Evolutionary conservation across 2,329 filamentous ascomycete genomes (phyloP).

Genomic region (Sarocladium brachiariae): DNA sequence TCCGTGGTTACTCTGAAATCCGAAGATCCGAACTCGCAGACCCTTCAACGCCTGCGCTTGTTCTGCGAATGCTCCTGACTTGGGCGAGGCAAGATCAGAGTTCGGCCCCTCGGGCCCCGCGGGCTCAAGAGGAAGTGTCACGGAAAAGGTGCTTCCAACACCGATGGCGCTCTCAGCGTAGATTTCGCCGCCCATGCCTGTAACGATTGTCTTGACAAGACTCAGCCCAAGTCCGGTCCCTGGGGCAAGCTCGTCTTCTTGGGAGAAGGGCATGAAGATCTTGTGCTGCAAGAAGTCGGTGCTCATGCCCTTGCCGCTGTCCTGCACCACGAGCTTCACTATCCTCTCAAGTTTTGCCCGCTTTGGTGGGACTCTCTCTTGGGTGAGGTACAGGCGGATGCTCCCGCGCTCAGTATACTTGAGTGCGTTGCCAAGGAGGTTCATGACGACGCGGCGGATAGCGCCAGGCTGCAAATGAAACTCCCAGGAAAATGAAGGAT

Average conservation of each 20-base stretch:
- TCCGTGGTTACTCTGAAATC: conserved; percentile 14
- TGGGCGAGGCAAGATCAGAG: not conserved
- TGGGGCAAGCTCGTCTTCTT: conserved; percentile 54
- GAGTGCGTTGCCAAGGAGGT: conserved; percentile 54
- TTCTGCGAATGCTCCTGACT: conserved; percentile 22
- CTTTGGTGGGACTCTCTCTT: conserved; percentile 15
- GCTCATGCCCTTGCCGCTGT: conserved; percentile 60
- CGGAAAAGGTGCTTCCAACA: conserved; percentile 29
- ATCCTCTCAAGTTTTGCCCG: conserved; percentile 19
- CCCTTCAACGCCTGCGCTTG: conserved; percentile 23
- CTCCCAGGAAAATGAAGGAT: conserved; percentile 37
- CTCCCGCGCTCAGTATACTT: conserved; percentile 50
- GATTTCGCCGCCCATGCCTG: conserved; percentile 52
- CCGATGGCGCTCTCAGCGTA: conserved; percentile 41
- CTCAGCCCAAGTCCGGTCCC: conserved; percentile 58
- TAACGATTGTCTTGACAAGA: conserved; percentile 55
- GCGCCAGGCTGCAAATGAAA: conserved; percentile 48
- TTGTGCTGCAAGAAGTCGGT: conserved; percentile 53
- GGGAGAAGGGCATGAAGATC: conserved; percentile 55
- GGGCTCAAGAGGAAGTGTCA: conserved; percentile 23
- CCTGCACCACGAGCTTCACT: conserved; percentile 40
- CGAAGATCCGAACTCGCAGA: conserved; percentile 21
- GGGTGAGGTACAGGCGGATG: conserved; percentile 36
- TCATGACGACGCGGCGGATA: conserved; percentile 51
- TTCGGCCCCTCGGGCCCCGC: not conserved